Percentiles rank a stretch among this genome's conserved stretches.
These are phyloP conservation scores for Linnemannia hyalina DNA, from an alignment of 192 early-diverging fungal genomes.

Conservation along the genomic window DNA sequence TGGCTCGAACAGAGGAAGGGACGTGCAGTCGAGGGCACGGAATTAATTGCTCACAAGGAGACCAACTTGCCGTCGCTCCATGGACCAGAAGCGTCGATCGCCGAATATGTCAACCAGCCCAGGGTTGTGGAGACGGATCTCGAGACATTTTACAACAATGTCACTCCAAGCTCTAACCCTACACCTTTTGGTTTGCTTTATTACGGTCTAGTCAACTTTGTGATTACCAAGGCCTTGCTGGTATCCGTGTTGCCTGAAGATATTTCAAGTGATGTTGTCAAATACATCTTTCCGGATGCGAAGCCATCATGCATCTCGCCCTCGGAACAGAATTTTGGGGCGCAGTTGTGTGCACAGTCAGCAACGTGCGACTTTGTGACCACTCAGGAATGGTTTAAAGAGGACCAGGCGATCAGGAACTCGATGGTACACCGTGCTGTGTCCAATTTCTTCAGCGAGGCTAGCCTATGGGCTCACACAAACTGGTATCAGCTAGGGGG, in stretches of 20 bases:
- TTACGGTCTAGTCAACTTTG: neutral
- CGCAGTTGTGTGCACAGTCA: neutral
- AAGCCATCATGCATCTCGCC: neutral
- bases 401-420: neutral
- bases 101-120: no score
- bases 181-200: neutral
- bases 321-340: neutral
- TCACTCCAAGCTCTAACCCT: neutral
- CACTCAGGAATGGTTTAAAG: neutral
- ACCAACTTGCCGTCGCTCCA: no score
- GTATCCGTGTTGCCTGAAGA: neutral
- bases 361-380: neutral
- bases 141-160: no score
- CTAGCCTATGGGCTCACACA: conserved; percentile 13
- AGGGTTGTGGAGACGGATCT: no score
- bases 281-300: neutral
- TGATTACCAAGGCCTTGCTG: neutral
- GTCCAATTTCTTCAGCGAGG: conserved; percentile 11
- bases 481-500: conserved; percentile 19
- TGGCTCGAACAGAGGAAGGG: no score
- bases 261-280: neutral
- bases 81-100: no score
- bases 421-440: conserved; percentile 15
- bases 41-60: no score
- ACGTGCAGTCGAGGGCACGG: no score